Evolutionary conservation across 106 monocot genomes (phyloP).

Genomic region (Dendrobium nobile): DNA sequence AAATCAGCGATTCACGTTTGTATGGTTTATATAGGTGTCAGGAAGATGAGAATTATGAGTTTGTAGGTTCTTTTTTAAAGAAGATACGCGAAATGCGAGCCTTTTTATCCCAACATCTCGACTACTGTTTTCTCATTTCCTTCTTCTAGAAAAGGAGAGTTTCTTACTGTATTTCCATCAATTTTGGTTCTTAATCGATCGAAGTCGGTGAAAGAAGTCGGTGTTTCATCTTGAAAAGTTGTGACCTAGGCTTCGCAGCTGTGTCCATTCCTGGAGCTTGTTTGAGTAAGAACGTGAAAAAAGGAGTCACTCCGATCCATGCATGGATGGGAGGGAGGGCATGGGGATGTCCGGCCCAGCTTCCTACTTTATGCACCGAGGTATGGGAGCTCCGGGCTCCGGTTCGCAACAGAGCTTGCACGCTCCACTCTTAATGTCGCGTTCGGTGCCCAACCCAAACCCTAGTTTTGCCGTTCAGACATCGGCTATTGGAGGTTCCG

Average conservation of each 20-base stretch:
- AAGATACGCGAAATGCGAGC: slow-evolving; percentile 2
- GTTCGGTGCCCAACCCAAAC: slow-evolving; percentile 2
- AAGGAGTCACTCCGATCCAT: background rate
- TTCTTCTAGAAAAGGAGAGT: background rate
- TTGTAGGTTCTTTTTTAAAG: background rate
- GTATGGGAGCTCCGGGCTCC: slow-evolving; percentile 5
- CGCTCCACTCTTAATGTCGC: slow-evolving; percentile 1
- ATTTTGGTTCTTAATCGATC: background rate
- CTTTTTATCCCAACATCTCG: background rate
- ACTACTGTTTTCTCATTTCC: background rate
- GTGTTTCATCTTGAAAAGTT: background rate
- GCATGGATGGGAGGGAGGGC: slow-evolving; percentile 15
- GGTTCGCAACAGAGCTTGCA: slow-evolving; percentile 3
- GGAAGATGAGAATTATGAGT: background rate
- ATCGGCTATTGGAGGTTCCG: background rate
- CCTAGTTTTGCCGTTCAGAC: slow-evolving; percentile 6
- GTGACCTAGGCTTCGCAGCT: background rate
- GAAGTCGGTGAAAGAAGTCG: background rate
- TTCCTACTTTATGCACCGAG: slow-evolving; percentile 10
- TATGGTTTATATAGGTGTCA: background rate
- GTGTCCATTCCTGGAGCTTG: background rate
- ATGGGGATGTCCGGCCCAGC: slow-evolving; percentile 11
- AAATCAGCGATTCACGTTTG: background rate
- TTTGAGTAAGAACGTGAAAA: background rate
- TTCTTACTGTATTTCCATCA: background rate